Conservation (phyloP, 306 rosid genomes). For the Elaeagnus macrophylla region DNA sequence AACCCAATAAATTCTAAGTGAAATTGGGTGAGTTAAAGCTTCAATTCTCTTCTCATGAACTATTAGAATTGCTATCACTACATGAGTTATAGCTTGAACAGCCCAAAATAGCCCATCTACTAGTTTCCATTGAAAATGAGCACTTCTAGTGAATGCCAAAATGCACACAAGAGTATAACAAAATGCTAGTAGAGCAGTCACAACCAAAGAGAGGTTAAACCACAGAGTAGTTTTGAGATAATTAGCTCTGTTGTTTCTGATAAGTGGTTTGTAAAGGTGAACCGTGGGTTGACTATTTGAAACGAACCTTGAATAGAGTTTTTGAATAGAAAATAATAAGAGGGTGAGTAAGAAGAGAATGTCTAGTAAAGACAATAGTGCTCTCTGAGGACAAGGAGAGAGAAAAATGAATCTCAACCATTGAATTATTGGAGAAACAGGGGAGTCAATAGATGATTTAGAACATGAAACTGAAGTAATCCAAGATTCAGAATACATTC, state of each 20-base stretch:
- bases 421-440: constrained; percentile 28
- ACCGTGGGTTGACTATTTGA: constrained; percentile 21
- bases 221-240: constrained; percentile 31
- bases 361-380: constrained; percentile 43
- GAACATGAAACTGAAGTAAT: constrained; percentile 50
- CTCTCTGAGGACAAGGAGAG: constrained; percentile 87
- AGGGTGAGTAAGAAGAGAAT: constrained; percentile 42
- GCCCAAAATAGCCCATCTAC: constrained; percentile 63
- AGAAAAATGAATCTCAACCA: constrained; percentile 73
- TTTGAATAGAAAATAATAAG: constrained; percentile 33
- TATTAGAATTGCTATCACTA: constrained; percentile 38
- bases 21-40: constrained; percentile 51
- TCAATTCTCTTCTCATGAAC: constrained; percentile 52
- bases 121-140: constrained; percentile 37
- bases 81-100: constrained; percentile 58
- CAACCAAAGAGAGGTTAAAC: constrained; percentile 51
- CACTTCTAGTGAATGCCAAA: constrained; percentile 27
- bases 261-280: constrained; percentile 48
- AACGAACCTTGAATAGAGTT: constrained; percentile 43
- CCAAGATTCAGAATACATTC: constrained; percentile 41
- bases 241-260: constrained; percentile 14
- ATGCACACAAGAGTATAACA: constrained; percentile 37
- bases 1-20: constrained; percentile 69
- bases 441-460: constrained; percentile 29
- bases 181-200: constrained; percentile 34